A percentile compares a stretch with the other conserved stretches of the same genome.
phyloP scores from a whole-genome alignment of 2,329 filamentous ascomycete genomes.

The Pseudogymnoascus sp. region DNA sequence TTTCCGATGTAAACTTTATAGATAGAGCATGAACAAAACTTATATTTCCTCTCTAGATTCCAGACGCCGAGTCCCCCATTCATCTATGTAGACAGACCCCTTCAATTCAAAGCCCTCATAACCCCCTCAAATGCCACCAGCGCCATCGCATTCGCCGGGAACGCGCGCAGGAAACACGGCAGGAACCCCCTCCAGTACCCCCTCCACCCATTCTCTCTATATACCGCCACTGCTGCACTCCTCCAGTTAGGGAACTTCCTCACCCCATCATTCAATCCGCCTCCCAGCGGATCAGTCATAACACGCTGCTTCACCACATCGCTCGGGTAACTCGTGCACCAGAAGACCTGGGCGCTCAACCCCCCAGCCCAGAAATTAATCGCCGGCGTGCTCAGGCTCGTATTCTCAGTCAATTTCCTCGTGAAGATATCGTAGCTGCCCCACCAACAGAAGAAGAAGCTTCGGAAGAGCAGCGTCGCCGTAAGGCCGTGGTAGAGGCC shows the following conservation, averaged over 20 bases:
- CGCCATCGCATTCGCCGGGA: constrained; percentile 92
- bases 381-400: constrained; percentile 64
- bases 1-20: not conserved
- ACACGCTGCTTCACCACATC: constrained; percentile 94
- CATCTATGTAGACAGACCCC: not conserved
- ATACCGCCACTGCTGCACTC: constrained; percentile 72
- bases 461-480: constrained; percentile 81
- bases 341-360: constrained; percentile 87
- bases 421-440: constrained; percentile 85
- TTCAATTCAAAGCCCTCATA: constrained; percentile 58
- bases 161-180: constrained; percentile 87
- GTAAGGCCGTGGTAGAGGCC: constrained; percentile 81
- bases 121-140: constrained; percentile 89
- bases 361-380: constrained; percentile 98
- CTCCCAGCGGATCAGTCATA: constrained; percentile 88
- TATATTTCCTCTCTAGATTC: not conserved
- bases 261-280: constrained; percentile 57
- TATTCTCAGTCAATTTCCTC: constrained; percentile 57
- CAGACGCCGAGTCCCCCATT: not conserved
- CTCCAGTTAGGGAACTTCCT: constrained; percentile 69
- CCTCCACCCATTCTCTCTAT: constrained; percentile 63
- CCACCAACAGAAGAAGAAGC: constrained; percentile 99
- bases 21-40: not conserved
- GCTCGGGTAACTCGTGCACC: constrained; percentile 83
- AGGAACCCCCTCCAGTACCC: constrained; percentile 93